A percentile compares a stretch with the other conserved stretches of the same genome.
These are phyloP conservation scores for Dothistroma septosporum DNA, from an alignment of 2,329 filamentous ascomycete species.

Conservation along the genomic window DNA sequence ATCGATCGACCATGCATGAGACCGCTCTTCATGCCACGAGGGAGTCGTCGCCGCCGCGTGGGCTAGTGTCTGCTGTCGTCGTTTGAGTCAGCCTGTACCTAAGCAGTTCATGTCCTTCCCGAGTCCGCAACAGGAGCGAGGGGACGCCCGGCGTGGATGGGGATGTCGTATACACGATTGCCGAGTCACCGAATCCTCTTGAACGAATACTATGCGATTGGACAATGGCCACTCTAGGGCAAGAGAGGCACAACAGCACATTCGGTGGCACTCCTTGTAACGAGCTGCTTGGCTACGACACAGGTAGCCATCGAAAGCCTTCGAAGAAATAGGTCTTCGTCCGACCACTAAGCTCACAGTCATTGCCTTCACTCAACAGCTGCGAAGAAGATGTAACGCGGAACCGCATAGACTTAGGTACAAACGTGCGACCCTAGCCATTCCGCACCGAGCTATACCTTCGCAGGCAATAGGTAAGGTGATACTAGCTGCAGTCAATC, in stretches of 20 bases:
- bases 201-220: not conserved
- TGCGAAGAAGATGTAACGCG: not conserved
- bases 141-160: not conserved
- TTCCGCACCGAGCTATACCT: no score
- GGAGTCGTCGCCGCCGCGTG: not conserved
- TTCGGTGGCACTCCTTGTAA: not conserved
- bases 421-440: not conserved
- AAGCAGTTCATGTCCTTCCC: not conserved
- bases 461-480: not conserved
- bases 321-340: not conserved
- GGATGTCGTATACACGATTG: not conserved
- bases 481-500: not conserved
- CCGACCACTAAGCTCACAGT: not conserved
- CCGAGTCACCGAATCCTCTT: conserved; percentile 1
- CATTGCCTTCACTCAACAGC: not conserved
- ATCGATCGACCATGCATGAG: not conserved
- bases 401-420: not conserved
- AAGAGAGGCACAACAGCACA: not conserved
- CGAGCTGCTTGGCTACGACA: not conserved
- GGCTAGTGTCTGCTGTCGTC: not conserved
- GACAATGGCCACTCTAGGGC: not conserved
- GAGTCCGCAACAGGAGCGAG: not conserved
- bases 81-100: not conserved
- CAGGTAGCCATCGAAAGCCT: not conserved
- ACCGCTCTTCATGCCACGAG: not conserved